Evolutionary conservation across 2,329 filamentous ascomycete genomes (phyloP).

Genomic region (Trichoderma breve): DNA sequence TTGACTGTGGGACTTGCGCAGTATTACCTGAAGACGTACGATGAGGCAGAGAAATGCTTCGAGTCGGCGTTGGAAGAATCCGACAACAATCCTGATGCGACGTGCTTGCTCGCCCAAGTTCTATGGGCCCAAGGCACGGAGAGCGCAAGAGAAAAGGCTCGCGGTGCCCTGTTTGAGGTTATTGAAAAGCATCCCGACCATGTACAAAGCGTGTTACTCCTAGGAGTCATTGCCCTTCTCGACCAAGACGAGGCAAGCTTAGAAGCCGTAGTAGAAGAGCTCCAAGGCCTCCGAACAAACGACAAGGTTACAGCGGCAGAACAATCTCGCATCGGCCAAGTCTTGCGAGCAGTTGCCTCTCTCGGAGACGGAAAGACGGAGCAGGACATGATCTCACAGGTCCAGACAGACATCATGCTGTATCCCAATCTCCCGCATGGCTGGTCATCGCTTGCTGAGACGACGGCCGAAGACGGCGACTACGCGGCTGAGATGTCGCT

Average conservation of each 20-base stretch:
- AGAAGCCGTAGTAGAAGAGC: constrained; percentile 75
- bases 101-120: constrained; percentile 85
- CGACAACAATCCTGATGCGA: constrained; percentile 72
- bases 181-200: constrained; percentile 74
- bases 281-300: constrained; percentile 68
- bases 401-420: constrained; percentile 76
- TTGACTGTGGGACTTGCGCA: constrained; percentile 81
- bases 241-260: constrained; percentile 76
- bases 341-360: constrained; percentile 71
- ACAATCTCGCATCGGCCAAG: constrained; percentile 66
- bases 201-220: constrained; percentile 72
- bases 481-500: constrained; percentile 73
- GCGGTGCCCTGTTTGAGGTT: constrained; percentile 75
- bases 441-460: constrained; percentile 71
- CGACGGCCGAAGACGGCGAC: constrained; percentile 26
- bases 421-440: constrained; percentile 75
- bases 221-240: constrained; percentile 80
- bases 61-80: constrained; percentile 76
- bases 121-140: constrained; percentile 85
- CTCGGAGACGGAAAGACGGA: constrained; percentile 50
- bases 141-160: constrained; percentile 70
- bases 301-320: constrained; percentile 62
- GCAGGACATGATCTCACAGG: constrained; percentile 58
- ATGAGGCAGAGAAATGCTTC: constrained; percentile 75
- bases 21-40: constrained; percentile 66